These are phyloP conservation scores for Leccinum disarticulatum DNA, from an alignment of 768 basidiomycete species.

Conservation along the genomic window DNA sequence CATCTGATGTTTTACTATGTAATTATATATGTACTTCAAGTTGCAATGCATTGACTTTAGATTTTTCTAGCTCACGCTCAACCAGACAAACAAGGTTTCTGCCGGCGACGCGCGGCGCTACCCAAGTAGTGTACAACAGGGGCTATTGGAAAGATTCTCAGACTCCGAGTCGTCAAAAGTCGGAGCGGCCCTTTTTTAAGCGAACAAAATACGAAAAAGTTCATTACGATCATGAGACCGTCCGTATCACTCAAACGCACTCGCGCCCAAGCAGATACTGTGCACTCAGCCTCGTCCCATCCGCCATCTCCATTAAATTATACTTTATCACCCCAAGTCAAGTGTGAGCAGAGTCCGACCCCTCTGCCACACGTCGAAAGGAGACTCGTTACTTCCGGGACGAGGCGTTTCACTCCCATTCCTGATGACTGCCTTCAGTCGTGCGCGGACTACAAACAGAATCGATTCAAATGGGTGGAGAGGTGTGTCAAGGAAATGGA, in stretches of 20 bases:
- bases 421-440: constrained; percentile 27
- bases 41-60: too few species aligned
- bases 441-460: constrained; percentile 16
- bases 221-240: constrained; percentile 10
- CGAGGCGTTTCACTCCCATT: constrained; percentile 30
- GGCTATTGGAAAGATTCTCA: constrained; percentile 7
- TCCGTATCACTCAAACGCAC: constrained; percentile 18
- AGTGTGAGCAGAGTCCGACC: constrained; percentile 23
- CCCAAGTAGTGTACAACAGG: neutral
- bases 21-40: too few species aligned
- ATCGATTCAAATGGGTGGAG: constrained; percentile 24
- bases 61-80: too few species aligned
- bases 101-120: too few species aligned
- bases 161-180: neutral
- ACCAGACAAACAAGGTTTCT: too few species aligned
- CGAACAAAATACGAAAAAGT: too few species aligned
- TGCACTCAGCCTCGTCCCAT: neutral
- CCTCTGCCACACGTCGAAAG: constrained; percentile 12
- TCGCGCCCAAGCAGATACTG: neutral
- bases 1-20: too few species aligned
- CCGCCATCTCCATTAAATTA: neutral
- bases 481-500: constrained; percentile 21
- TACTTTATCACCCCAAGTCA: constrained; percentile 6
- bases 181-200: neutral
- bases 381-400: constrained; percentile 25